These are phyloP conservation scores for Phytophthora uliginosa DNA, from an alignment of 352 stramenopile genomes.

Conservation along the genomic window DNA sequence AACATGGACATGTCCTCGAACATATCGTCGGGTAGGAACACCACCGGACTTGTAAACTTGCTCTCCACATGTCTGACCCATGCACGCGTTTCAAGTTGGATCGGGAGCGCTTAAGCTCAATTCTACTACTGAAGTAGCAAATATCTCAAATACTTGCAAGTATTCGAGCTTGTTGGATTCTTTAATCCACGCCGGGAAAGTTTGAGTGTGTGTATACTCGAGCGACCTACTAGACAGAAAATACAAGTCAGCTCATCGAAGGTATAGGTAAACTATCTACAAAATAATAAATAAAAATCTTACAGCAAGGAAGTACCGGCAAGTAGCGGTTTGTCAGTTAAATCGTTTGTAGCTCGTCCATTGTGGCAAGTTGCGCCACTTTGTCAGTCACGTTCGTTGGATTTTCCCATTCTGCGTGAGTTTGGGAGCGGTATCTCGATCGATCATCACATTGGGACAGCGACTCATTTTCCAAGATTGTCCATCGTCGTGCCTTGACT, in stretches of 20 bases:
- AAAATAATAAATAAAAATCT: too few relatives aligned
- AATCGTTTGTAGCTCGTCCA: not conserved
- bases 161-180: conserved; percentile 38
- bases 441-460: not conserved
- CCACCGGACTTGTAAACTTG: conserved; percentile 7
- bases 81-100: too few relatives aligned
- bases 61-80: conserved; percentile 23
- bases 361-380: not conserved
- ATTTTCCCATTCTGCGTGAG: not conserved
- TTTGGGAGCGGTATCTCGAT: not conserved
- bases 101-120: too few relatives aligned
- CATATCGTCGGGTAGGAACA: conserved; percentile 32
- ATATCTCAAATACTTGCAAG: too few relatives aligned
- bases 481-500: not conserved
- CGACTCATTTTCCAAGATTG: not conserved
- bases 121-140: too few relatives aligned
- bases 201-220: conserved; percentile 17
- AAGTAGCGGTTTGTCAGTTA: conserved; percentile 33
- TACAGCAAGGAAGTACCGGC: conserved; percentile 19
- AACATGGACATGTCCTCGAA: conserved; percentile 47
- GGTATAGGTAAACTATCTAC: too few relatives aligned
- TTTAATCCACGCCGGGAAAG: conserved; percentile 13
- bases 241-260: too few relatives aligned
- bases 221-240: too few relatives aligned
- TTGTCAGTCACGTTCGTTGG: not conserved